These are phyloP conservation scores for Tylopilus plumbeoviolaceoides DNA, from an alignment of 768 basidiomycete genomes.

Conservation along the genomic window DNA sequence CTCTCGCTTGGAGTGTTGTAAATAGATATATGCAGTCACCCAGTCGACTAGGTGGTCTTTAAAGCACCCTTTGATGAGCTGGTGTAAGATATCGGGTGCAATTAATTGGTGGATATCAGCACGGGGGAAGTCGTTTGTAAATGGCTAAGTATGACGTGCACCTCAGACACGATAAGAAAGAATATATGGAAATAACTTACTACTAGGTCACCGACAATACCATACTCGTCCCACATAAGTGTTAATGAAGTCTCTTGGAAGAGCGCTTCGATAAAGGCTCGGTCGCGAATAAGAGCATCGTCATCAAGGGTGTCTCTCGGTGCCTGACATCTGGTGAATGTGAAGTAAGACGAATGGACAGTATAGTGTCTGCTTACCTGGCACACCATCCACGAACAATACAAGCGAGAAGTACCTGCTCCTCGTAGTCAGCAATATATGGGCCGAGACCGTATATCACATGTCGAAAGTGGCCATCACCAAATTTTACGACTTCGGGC, in stretches of 20 bases:
- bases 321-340: neutral
- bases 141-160: neutral
- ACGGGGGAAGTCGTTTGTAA: neutral
- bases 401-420: neutral
- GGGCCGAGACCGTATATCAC: neutral
- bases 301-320: too few species aligned
- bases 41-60: neutral
- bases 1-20: too few species aligned
- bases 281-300: too few species aligned
- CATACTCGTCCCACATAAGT: too few species aligned
- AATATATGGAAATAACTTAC: too few species aligned
- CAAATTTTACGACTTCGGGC: too few species aligned
- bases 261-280: too few species aligned
- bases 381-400: neutral
- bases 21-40: too few species aligned
- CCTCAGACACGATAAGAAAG: too few species aligned
- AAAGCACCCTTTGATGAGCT: neutral
- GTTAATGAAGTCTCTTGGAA: too few species aligned
- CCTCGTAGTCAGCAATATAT: neutral
- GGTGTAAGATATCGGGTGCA: neutral
- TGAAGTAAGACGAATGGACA: neutral
- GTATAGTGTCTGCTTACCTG: neutral
- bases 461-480: neutral
- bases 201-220: too few species aligned
- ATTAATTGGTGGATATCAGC: neutral